These are phyloP conservation scores for Turritis glabra DNA, from an alignment of 345 rosid species.

Conservation along the genomic window DNA sequence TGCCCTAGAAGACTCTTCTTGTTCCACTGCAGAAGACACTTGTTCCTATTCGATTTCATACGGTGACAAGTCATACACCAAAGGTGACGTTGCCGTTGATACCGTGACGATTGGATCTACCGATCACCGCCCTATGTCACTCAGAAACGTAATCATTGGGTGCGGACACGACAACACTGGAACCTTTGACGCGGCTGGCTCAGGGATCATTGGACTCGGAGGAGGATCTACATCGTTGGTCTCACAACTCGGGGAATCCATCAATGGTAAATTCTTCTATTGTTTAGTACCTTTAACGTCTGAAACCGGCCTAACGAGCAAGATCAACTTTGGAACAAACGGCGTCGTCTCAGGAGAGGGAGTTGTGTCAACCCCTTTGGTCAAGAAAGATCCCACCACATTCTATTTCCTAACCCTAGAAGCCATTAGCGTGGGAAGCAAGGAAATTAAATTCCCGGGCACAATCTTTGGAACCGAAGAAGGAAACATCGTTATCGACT, in stretches of 20 bases:
- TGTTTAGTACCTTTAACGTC: slow-evolving; percentile 30
- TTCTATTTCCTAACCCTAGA: slow-evolving; percentile 25
- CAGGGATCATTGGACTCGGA: slow-evolving; percentile 35
- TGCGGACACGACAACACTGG: slow-evolving; percentile 27
- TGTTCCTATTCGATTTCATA: slow-evolving; percentile 16
- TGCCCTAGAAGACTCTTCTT: background rate
- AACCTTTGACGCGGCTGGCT: background rate
- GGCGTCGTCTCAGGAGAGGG: background rate
- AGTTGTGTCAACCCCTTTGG: slow-evolving; percentile 27
- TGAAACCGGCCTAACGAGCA: background rate
- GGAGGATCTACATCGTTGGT: slow-evolving; percentile 21
- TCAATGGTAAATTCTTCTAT: slow-evolving; percentile 29
- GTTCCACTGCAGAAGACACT: background rate
- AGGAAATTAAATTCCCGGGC: background rate
- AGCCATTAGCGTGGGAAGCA: slow-evolving; percentile 18
- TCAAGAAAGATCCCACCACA: background rate
- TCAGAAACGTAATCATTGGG: slow-evolving; percentile 14
- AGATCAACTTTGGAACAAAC: slow-evolving; percentile 25
- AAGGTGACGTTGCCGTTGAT: slow-evolving; percentile 15
- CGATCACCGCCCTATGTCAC: background rate
- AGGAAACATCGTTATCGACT: slow-evolving; percentile 56
- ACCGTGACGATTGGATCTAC: slow-evolving; percentile 29
- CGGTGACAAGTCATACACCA: slow-evolving; percentile 24
- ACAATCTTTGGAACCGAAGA: background rate
- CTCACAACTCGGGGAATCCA: slow-evolving; percentile 18